Evolutionary conservation across 2,329 filamentous ascomycete species (phyloP), one percentile per base, ranked within the genome.

Genomic region (Dryadomyces quercivorus): DNA sequence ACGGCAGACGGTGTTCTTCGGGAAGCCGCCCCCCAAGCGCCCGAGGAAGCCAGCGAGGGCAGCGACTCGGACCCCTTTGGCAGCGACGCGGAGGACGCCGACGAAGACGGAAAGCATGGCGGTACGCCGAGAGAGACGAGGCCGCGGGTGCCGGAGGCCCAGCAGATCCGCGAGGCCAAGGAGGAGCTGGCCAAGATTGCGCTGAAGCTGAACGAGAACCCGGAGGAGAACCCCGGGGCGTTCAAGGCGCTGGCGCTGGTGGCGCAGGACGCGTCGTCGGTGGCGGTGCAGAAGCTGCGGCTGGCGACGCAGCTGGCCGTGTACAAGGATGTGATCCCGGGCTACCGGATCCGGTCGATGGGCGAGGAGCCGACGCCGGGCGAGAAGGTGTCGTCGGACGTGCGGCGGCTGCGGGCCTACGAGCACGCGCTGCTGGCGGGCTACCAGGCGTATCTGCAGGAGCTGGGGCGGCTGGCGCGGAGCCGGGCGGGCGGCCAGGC

Each of bases 261-360:
- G 61, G 84, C 85, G 20, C 75, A 83, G 54, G 75, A 84, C 53
- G 85, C 85, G 8, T 75, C 75, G 15, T 82, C 91, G 58, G 68
- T 79, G 15, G 83, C 85, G 2, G 84, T 98, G 52, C 85, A 88
- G 71, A 95, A 95, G 69, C 76, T 98, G 57, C 84, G 87, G 7
- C 73, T 98, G 59, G 87, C 85, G 50, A 89, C 93, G 21, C 91
- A 96, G 69, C 78, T 93, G 66, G 81, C 91, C 0, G 82, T 97
- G 13, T 98, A 92, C 75, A 95, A 92, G 67, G 93, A 97, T 69
- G 80, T 96, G 49, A 97, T 98, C 56, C 93, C 93, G 0, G 93
- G 93, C 21, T 98, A 98, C 67, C 80, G 93, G 57, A 97, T 98
- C 72, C 84, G 93, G 18, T 86, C 89, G 1, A 73, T 89, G 4